Evolutionary conservation across 169 alveolate species (phyloP), one percentile per base, ranked within the genome.

Genomic region (Cryptosporidium canis): DNA sequence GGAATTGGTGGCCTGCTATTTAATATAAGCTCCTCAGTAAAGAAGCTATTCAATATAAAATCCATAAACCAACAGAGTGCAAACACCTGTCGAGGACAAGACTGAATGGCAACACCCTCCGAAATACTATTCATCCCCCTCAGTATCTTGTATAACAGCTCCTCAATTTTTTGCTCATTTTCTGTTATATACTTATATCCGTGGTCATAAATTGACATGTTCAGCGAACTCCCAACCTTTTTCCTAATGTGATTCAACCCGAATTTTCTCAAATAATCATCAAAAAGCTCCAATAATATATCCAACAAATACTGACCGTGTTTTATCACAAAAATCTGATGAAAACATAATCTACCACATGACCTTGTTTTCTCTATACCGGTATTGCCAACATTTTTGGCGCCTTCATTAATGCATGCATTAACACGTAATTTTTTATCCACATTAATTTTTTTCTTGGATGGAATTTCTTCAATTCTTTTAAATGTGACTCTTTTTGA

Each of bases 31-130:
- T 67, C 83, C 11, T 67, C 44, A 21, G 18, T 47, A 27, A 24
- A n/a, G 24, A 51, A 51, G 8, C 63, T 33, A 11, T 31, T 21
- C 35, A 70, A 48, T 6, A 70, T 29, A 37, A n/a, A 70, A 12
- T 48, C 66, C 18, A 70, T 70, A 70, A 70, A 70, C 84, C 84
- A 70, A 51, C 84, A 27, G 29, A 70, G 11, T 35, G 67, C 84
- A 51, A 48, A 70, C 31, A 70, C 21, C 29, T 70, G 67, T 70
- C 84, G 48, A 33, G 84, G 84, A n/a, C 67, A 70, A 9, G 84
- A 70, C 7, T 70, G 84, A 9, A 55, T 70, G 21, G 84, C 55
- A 48, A 70, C 66, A 3, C 67, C 61, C 7, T 51, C 41, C 35
- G 68, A 55, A 29, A 70, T 70, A 29, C 37, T 48, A 29, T 21